These are phyloP conservation scores for Moesziomyces aphidis DNA, from an alignment of 1,284 basidiomycete genomes.

Conservation along the genomic window DNA sequence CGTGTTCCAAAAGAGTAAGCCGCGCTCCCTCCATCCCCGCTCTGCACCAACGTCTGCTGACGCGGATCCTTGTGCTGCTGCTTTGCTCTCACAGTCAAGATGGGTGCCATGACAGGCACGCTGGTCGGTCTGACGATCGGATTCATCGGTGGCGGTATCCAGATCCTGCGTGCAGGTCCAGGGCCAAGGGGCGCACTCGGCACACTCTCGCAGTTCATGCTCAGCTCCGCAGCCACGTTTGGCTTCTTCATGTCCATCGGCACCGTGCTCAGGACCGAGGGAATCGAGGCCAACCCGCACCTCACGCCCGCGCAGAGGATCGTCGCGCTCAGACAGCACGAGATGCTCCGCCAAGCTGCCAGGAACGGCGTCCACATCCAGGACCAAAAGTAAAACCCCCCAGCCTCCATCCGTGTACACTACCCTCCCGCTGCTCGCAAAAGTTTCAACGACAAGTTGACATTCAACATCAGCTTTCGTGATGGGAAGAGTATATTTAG, in stretches of 20 bases:
- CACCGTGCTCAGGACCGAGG: constrained; percentile 62
- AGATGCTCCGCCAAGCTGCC: constrained; percentile 10
- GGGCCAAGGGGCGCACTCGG: constrained; percentile 60
- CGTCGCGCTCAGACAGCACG: constrained; percentile 29
- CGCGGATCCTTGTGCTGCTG: background rate
- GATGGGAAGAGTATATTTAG: background rate
- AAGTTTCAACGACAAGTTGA: background rate
- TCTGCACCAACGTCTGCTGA: background rate
- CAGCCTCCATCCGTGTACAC: constrained; percentile 18
- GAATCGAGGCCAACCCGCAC: constrained; percentile 28
- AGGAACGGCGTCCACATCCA: constrained; percentile 8
- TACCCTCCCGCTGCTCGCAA: constrained; percentile 6
- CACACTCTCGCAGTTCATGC: constrained; percentile 64
- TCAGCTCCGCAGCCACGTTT: constrained; percentile 63
- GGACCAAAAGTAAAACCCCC: constrained; percentile 6
- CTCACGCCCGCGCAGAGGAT: constrained; percentile 26
- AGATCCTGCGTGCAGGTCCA: constrained; percentile 63
- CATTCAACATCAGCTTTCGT: background rate
- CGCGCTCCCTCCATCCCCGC: background rate
- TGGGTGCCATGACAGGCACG: constrained; percentile 66
- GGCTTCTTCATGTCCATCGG: constrained; percentile 66
- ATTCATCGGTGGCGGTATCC: constrained; percentile 64
- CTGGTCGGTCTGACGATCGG: constrained; percentile 64
- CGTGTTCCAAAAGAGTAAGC: constrained; percentile 52
- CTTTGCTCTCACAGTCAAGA: constrained; percentile 42